phyloP scores from a whole-genome alignment of 2,329 filamentous ascomycete species.

The Tolypocladium sp. region DNA sequence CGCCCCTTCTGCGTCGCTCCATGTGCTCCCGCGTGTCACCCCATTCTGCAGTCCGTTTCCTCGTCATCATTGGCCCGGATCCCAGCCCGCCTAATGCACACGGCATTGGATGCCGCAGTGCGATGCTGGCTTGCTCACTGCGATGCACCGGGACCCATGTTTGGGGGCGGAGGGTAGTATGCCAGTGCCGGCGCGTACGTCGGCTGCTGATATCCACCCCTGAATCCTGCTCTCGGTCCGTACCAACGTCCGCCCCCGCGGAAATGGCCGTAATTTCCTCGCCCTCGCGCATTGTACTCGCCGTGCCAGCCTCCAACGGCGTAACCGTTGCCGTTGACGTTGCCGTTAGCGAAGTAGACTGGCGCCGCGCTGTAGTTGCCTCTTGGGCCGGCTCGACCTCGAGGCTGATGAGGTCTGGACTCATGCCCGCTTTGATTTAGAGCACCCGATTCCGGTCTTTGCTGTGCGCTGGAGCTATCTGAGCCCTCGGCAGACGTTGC shows the following conservation, averaged over 20 bases:
- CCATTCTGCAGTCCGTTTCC: not conserved
- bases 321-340: not conserved
- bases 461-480: not conserved
- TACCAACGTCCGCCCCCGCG: conserved; percentile 3
- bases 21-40: not conserved
- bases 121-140: not conserved
- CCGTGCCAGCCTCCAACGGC: conserved; percentile 2
- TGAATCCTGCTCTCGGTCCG: not conserved
- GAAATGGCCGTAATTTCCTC: conserved; percentile 5
- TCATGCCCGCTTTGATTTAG: not conserved
- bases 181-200: not conserved
- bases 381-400: not conserved
- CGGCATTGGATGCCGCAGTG: too few relatives aligned
- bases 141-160: not conserved
- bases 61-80: not conserved
- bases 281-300: conserved; percentile 8
- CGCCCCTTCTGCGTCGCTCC: not conserved
- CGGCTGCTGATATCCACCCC: not conserved
- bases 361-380: not conserved
- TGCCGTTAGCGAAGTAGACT: not conserved
- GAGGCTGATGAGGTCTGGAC: not conserved
- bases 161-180: not conserved
- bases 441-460: not conserved
- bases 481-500: not conserved
- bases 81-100: not conserved